Conservation (phyloP, 1,139 yeast genomes). For the Candida pseudoviswanathii region DNA sequence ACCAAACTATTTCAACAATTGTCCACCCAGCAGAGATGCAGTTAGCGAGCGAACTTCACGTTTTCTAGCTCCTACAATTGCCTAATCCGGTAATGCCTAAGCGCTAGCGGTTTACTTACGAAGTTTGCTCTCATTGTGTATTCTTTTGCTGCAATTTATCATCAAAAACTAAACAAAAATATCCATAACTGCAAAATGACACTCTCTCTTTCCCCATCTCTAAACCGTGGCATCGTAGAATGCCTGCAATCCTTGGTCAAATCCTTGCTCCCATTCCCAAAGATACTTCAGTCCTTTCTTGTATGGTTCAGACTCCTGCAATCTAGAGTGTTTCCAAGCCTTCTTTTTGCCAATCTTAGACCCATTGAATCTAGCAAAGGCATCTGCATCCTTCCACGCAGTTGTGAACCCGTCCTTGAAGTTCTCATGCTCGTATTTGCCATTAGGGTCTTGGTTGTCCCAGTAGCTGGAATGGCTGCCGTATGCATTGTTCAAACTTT, state of each 20-base stretch:
- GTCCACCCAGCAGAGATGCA: too few species aligned
- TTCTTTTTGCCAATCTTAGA: slow-evolving; percentile 72
- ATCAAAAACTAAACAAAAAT: neutral
- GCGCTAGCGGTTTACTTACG: too few species aligned
- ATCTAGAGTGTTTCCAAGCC: slow-evolving; percentile 60
- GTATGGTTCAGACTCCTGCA: slow-evolving; percentile 56
- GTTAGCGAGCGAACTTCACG: too few species aligned
- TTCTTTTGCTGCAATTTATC: neutral
- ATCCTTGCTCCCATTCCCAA: slow-evolving; percentile 94
- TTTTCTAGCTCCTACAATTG: too few species aligned
- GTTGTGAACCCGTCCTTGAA: slow-evolving; percentile 73
- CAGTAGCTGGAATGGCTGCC: slow-evolving; percentile 65
- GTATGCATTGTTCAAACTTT: slow-evolving; percentile 38
- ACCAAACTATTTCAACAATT: too few species aligned
- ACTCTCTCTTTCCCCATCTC: neutral
- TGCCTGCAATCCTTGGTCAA: slow-evolving; percentile 55
- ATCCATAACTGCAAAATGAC: neutral
- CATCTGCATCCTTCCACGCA: slow-evolving; percentile 72
- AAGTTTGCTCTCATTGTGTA: too few species aligned
- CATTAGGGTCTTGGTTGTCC: slow-evolving; percentile 58
- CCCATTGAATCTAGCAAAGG: slow-evolving; percentile 68
- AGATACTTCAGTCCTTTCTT: slow-evolving; percentile 57
- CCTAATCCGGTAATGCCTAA: too few species aligned
- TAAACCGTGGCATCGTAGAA: slow-evolving; percentile 20
- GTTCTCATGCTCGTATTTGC: slow-evolving; percentile 77